Percentiles rank a stretch among this genome's conserved stretches.
These are phyloP conservation scores for Botrytis porri DNA, from an alignment of 2,329 filamentous ascomycete genomes.

Conservation along the genomic window DNA sequence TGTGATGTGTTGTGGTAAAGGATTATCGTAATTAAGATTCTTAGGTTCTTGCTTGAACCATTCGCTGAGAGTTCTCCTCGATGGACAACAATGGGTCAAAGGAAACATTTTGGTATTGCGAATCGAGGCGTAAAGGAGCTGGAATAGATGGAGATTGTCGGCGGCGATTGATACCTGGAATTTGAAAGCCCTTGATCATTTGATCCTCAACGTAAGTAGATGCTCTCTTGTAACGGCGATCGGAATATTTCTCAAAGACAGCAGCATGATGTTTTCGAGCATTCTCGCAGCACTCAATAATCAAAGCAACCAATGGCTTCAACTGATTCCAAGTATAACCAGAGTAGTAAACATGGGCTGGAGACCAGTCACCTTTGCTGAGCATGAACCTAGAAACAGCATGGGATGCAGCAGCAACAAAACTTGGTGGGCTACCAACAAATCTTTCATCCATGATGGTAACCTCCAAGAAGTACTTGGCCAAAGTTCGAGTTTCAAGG, in stretches of 20 bases:
- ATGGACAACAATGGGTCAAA: conserved; percentile 20
- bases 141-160: conserved; percentile 18
- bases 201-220: conserved; percentile 76
- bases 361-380: conserved; percentile 85
- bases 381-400: conserved; percentile 87
- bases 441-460: conserved; percentile 98
- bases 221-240: conserved; percentile 82
- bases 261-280: conserved; percentile 79
- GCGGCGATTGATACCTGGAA: conserved; percentile 36
- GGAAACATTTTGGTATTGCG: not conserved
- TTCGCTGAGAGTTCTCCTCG: conserved; percentile 29
- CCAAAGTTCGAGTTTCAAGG: conserved; percentile 87
- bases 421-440: conserved; percentile 86
- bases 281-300: conserved; percentile 84
- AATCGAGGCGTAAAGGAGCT: not conserved
- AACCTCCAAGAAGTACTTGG: conserved; percentile 96
- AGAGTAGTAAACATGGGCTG: conserved; percentile 85
- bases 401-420: conserved; percentile 85
- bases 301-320: conserved; percentile 69
- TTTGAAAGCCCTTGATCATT: conserved; percentile 58
- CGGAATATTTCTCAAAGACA: conserved; percentile 88
- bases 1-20: conserved; percentile 13
- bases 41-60: conserved; percentile 34
- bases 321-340: conserved; percentile 88
- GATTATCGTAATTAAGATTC: not conserved